These are phyloP conservation scores for Pleurotus eryngii DNA, from an alignment of 768 basidiomycete genomes.

Conservation along the genomic window DNA sequence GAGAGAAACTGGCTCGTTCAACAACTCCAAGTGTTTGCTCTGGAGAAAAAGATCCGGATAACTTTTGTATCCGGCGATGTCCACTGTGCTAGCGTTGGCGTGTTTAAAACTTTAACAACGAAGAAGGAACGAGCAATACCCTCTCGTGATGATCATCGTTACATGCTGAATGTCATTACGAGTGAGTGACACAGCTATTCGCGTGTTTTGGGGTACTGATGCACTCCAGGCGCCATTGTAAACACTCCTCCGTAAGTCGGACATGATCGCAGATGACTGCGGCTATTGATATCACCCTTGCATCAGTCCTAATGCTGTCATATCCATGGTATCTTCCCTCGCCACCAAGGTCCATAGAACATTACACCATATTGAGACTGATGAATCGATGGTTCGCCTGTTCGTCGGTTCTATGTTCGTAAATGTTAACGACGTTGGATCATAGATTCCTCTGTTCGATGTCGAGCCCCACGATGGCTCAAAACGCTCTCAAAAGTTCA, in stretches of 20 bases:
- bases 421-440: neutral
- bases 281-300: neutral
- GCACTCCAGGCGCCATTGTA: conserved; percentile 78
- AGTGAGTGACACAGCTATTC: conserved; percentile 41
- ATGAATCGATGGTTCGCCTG: conserved; percentile 74
- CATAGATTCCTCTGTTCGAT: conserved; percentile 71
- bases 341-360: conserved; percentile 84
- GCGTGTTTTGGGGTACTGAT: neutral
- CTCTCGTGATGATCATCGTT: conserved; percentile 68
- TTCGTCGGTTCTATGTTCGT: neutral
- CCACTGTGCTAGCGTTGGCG: conserved; percentile 83
- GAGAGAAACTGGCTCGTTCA: conserved; percentile 90
- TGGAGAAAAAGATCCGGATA: conserved; percentile 62
- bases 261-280: no score
- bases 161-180: conserved; percentile 87
- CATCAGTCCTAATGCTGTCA: conserved; percentile 54
- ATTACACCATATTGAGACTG: conserved; percentile 76
- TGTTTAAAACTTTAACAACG: conserved; percentile 62
- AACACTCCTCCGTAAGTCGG: conserved; percentile 80
- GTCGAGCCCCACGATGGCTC: conserved; percentile 70
- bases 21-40: conserved; percentile 72
- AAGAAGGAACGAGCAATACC: conserved; percentile 47
- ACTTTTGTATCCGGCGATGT: conserved; percentile 91
- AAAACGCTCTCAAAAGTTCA: conserved; percentile 69
- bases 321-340: conserved; percentile 76